Base-by-base conservation (phyloP, 805 yeast species). In the Saturnispora serradocipensis region DNA sequence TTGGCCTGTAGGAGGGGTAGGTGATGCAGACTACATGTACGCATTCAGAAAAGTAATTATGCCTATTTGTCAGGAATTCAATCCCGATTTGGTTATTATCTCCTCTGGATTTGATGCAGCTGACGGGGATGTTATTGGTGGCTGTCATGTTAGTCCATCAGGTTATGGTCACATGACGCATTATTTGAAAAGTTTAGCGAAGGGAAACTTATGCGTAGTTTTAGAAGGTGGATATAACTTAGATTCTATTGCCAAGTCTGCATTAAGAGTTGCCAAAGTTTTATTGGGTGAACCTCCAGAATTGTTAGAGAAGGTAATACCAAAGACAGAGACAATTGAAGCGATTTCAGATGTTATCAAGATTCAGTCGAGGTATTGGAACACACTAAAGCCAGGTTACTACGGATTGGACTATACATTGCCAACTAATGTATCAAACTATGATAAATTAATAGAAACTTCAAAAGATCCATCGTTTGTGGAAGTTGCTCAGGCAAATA, bases 91-190 rank as follows among this genome's bases (percentile, higher is more conserved):
- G 56, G 91, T 90, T 4, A 88, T 93, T 35, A 82, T 93, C 32
- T 87, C 96, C 18, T 83, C 98, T 0, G 99, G 99, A 0, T 93
- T 93, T 61, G 99, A 93, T 70, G 99, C 99, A 20, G 99, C 99
- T 1, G 96, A 88, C 61, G 98, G 98, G 54, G 99, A 93, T 67
- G 84, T 88, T 53, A 87, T 93, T 56, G 99, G 99, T 10, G 96
- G 91, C 45, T 93, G 97, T 66, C 95, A 88, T 65, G 95, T 93
- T 2, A 77, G 96, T 0, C 99, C 99, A 2, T 85, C 89, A 38
- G 96, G 97, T 13, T 93, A 93, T 65, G 97, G 96, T 8, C 90
- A 89, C 56, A 89, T 93, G 97, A 87, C 97, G 4, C 95, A 89
- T 63, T 76, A 83, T 82, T 72, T 93, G 57, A 90, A 90, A 67